Base-by-base conservation (phyloP, 2,329 filamentous ascomycete species). In the Knufia petricola region DNA sequence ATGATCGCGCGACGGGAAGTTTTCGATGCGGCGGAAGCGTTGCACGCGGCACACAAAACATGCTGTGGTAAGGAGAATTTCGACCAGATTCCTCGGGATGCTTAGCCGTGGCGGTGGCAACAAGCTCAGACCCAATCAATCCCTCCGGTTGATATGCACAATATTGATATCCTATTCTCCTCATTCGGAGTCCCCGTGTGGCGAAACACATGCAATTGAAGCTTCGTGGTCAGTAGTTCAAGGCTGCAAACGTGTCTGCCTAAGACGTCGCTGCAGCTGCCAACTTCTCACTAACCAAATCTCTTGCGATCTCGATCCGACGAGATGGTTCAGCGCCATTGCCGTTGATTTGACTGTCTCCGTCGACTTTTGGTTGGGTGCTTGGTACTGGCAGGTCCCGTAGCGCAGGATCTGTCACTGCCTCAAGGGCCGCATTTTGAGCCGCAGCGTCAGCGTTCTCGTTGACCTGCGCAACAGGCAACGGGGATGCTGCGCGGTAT, bases 261-360 rank as follows among this genome's bases (percentile, higher is more conserved):
- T 21, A 47, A 21, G 44, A 8, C 12, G 43, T 19, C 21, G 36
- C 13, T 9, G 24, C 15, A 4, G 32, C 9, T 10, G 34, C 44
- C 28, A 38, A 24, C n/a, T 30, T 47, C 24, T 47, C 44, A 21
- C 28, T 20, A 19, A 47, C 34, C 20, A 39, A 34, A 39, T 47
- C 44, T 39, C 44, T 24, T 19, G 19, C 34, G 15, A 47, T 47
- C 36, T 47, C 44, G 12, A 47, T 47, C 39, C 44, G 44, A 17
- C 44, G 32, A 28, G 44, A 47, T 10, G 44, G 32, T 13, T 47
- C 44, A 17, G 23, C 28, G 23, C 44, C 32, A 28, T 37, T 47
- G 23, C 44, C 32, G 19, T 37, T 47, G 13, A 10, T 12, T 39
- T 26, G 44, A 38, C 7, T 28, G 8, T 39, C 44, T 20, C 39